A percentile compares a stretch with the other conserved stretches of the same genome.
These are phyloP conservation scores for Calocybe gambosa DNA, from an alignment of 1,284 basidiomycete species.

Conservation along the genomic window DNA sequence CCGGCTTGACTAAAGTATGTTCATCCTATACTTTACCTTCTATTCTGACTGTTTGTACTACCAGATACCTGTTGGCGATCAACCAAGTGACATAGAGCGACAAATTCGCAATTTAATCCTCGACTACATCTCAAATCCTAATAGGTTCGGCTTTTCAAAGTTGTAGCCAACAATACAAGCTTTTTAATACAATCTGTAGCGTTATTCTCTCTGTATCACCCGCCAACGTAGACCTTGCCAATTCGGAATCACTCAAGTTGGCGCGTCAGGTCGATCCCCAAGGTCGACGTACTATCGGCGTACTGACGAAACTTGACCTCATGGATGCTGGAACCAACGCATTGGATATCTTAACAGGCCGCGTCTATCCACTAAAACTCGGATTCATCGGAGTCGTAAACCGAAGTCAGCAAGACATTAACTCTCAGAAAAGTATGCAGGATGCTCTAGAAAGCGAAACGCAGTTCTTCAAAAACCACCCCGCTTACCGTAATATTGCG, in stretches of 20 bases:
- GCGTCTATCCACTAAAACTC: conserved; percentile 95
- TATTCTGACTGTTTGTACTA: not conserved
- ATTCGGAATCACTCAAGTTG: conserved; percentile 96
- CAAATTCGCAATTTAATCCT: conserved; percentile 93
- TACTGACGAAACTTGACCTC: conserved; percentile 94
- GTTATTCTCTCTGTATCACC: conserved; percentile 96
- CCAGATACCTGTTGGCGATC: conserved; percentile 87
- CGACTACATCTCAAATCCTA: conserved; percentile 96
- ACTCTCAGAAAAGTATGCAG: conserved; percentile 78
- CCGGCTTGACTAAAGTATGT: conserved; percentile 89
- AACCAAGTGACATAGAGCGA: conserved; percentile 91
- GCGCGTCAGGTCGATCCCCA: conserved; percentile 94
- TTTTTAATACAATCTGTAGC: conserved; percentile 33
- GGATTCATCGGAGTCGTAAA: conserved; percentile 99
- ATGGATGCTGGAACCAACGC: conserved; percentile 99
- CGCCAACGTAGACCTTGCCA: conserved; percentile 97
- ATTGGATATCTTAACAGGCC: conserved; percentile 91
- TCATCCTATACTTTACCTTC: too few species aligned
- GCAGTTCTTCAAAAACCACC: conserved; percentile 89
- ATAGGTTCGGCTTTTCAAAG: conserved; percentile 58
- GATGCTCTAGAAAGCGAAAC: conserved; percentile 84
- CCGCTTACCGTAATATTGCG: conserved; percentile 92
- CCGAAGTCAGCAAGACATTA: conserved; percentile 97
- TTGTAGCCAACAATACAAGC: not conserved
- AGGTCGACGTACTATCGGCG: conserved; percentile 92